These are phyloP conservation scores for Zasmidium angulare DNA, from an alignment of 2,329 filamentous ascomycete genomes.

Conservation along the genomic window DNA sequence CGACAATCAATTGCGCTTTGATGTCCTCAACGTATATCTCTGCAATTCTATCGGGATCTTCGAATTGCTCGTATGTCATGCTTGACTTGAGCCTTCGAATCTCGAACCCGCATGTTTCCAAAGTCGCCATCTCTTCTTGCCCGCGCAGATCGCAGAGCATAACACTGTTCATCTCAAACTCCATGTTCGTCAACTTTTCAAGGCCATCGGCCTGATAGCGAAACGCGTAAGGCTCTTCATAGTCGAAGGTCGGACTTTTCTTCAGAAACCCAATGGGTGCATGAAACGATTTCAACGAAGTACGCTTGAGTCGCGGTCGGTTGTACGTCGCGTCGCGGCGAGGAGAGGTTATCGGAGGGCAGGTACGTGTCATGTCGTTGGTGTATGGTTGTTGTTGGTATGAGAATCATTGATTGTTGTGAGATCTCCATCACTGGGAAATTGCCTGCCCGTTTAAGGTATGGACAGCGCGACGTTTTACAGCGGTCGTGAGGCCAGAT, in stretches of 20 bases:
- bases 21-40: slow-evolving; percentile 2
- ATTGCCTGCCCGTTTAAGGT: too few relatives aligned
- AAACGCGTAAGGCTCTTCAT: slow-evolving; percentile 5
- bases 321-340: not conserved
- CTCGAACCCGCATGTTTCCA: slow-evolving; percentile 6
- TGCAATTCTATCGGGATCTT: not conserved
- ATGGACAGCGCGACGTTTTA: too few relatives aligned
- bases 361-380: too few relatives aligned
- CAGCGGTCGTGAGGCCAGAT: too few relatives aligned
- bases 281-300: not conserved
- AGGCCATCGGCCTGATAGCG: slow-evolving; percentile 5
- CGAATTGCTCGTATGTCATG: slow-evolving; percentile 8
- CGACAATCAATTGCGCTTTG: not conserved
- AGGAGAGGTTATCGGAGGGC: not conserved
- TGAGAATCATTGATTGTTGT: too few relatives aligned
- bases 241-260: not conserved
- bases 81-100: not conserved
- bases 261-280: slow-evolving; percentile 3
- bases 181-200: slow-evolving; percentile 4
- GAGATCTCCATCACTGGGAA: too few relatives aligned
- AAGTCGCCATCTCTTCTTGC: not conserved
- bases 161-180: not conserved
- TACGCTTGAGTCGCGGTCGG: not conserved
- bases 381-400: too few relatives aligned
- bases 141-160: slow-evolving; percentile 5